Base-by-base conservation (phyloP, 345 rosid genomes). In the Rhodamnia rubescens region DNA sequence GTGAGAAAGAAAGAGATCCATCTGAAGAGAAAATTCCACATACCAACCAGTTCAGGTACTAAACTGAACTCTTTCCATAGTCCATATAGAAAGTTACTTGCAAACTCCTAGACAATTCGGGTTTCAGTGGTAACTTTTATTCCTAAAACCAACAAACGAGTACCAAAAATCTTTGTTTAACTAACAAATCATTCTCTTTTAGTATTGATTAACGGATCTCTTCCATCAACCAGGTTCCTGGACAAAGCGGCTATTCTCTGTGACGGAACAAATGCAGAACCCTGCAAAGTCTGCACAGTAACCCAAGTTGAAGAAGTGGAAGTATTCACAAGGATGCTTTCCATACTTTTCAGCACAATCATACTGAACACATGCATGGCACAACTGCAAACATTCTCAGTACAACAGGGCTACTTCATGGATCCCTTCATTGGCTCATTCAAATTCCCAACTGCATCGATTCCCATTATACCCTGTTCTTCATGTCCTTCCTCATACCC, bases 301-400 rank as follows among this genome's bases (percentile, higher is more conserved):
- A 86, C 88, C 78, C 95, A 93, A 89, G 95, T 94, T 11, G 92
- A 92, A 85, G 93, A 94, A 89, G 94, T 91, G 83, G 92, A 94
- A 92, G 90, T 93, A 84, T 69, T 94, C 11, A 57, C 90, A 7
- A 89, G 95, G 52, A 91, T 92, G 42, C 74, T 92, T 36, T 93
- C 97, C 32, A 92, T 93, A 12, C 90, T 94, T 53, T 90, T 90
- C 5, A 90, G 95, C 91, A 94, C 95, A 1, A 90, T 93, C 61
- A 74, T 92, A 87, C 91, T 94, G 92, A 94, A 88, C 86, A 93
- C 95, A 61, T 89, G 93, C 78, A 83, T 94, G 84, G 95, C 97
- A 14, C 95, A 91, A 86, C 93, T 92, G 74, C 97, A 94, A 57
- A 93, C 97, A 29, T 94, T 94, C 87, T 93, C 95, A 64, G 92